A percentile compares a stretch with the other conserved stretches of the same genome.
These are phyloP conservation scores for Diplocarpon rosae DNA, from an alignment of 2,329 filamentous ascomycete genomes.

Conservation along the genomic window DNA sequence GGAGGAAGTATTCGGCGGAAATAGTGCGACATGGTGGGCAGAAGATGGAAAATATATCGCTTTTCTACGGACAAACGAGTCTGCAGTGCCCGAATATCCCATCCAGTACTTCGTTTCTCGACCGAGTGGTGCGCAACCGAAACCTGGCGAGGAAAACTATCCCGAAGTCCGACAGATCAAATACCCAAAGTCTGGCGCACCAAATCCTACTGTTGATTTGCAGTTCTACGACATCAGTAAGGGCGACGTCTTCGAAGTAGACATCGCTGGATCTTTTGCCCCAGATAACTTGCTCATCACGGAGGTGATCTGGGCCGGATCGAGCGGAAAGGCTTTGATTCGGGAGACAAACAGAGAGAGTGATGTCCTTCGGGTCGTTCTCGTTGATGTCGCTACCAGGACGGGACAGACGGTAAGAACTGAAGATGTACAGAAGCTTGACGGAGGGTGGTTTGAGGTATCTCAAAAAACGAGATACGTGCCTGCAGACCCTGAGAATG, in stretches of 20 bases:
- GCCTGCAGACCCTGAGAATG: constrained; percentile 68
- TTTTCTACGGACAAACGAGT: constrained; percentile 90
- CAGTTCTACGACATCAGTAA: constrained; percentile 79
- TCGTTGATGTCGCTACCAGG: constrained; percentile 67
- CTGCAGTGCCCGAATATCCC: constrained; percentile 79
- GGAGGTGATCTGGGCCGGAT: constrained; percentile 81
- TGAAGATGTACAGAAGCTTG: constrained; percentile 69
- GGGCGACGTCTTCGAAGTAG: constrained; percentile 67
- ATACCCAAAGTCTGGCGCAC: constrained; percentile 90
- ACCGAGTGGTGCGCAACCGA: constrained; percentile 62
- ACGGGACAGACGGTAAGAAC: constrained; percentile 70
- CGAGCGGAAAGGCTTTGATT: constrained; percentile 63
- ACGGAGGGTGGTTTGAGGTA: constrained; percentile 96
- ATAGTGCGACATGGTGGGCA: constrained; percentile 92
- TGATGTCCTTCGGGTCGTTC: constrained; percentile 75
- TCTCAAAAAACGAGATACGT: constrained; percentile 78
- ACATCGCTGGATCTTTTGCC: constrained; percentile 64
- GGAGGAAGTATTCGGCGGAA: constrained; percentile 66
- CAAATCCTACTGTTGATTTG: constrained; percentile 82
- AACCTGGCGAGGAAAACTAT: constrained; percentile 70
- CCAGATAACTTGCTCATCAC: constrained; percentile 84
- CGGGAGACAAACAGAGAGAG: constrained; percentile 92
- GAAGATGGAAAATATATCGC: constrained; percentile 80
- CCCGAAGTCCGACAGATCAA: constrained; percentile 89
- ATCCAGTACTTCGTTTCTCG: constrained; percentile 87